These are phyloP conservation scores for Boletus vinaceobasis DNA, from an alignment of 768 basidiomycete species.

Conservation along the genomic window DNA sequence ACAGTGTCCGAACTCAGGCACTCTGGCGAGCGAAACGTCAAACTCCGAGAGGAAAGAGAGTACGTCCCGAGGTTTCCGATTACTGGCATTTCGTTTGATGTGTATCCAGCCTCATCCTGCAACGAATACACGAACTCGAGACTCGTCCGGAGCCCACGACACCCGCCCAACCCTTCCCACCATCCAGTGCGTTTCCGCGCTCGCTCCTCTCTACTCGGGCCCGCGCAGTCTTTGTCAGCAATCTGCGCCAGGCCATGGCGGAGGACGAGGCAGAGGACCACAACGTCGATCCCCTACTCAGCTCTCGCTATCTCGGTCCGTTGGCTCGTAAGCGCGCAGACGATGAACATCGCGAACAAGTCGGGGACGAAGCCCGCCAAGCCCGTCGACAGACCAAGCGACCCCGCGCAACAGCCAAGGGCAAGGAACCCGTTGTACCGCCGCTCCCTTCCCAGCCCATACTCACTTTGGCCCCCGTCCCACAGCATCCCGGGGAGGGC, in stretches of 20 bases:
- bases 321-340: constrained; percentile 42
- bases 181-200: constrained; percentile 48
- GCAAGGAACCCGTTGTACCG: constrained; percentile 32
- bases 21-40: constrained; percentile 61
- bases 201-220: constrained; percentile 41
- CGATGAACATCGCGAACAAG: constrained; percentile 39
- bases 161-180: constrained; percentile 34
- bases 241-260: constrained; percentile 45
- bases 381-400: constrained; percentile 34
- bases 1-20: constrained; percentile 51
- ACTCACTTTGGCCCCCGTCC: constrained; percentile 24
- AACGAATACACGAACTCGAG: constrained; percentile 63
- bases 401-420: constrained; percentile 35
- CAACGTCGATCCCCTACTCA: constrained; percentile 42
- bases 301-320: constrained; percentile 46
- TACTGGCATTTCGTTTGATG: not conserved
- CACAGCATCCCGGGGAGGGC: constrained; percentile 17
- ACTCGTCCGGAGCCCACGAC: constrained; percentile 33
- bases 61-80: constrained; percentile 32
- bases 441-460: constrained; percentile 24
- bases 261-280: constrained; percentile 46
- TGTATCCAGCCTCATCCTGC: constrained; percentile 46
- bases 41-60: constrained; percentile 62
- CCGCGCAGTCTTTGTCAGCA: constrained; percentile 44
- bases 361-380: constrained; percentile 48